Evolutionary conservation across 768 basidiomycete genomes (phyloP), one percentile per base, ranked within the genome.

Genomic region (Sarcodon aspratus): DNA sequence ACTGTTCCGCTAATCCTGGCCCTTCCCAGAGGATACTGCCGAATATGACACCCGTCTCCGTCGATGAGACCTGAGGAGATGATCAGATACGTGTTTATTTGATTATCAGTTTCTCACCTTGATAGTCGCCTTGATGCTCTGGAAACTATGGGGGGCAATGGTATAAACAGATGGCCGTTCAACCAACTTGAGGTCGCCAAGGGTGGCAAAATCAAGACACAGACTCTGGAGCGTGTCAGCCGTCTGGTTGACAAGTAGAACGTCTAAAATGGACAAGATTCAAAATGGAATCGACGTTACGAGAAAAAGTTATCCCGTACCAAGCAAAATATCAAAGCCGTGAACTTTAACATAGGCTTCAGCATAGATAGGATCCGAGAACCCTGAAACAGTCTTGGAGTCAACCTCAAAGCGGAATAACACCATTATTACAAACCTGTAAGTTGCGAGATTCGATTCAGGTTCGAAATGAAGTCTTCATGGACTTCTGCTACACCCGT

Each of bases 281-380:
- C 47, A 36, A 36, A 35, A 44, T 40, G 32, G 27, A 15, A 15
- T 9, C 6, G 44, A 36, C 10, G 33, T 34, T 18, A 27, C 21
- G 9, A n/a, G 44, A 36, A 45, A 27, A 27, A 13, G 4, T 18
- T 21, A 7, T 1, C 15, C 61, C 71, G 21, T 48, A 89, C 89
- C 91, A 3, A 99, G 78, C 37, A 91, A 67, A 59, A 99, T 96
- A 63, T 99, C 95, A 63, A 98, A 98, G 36, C 93, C 92, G 55
- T 97, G 90, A 66, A 98, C 90, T 64, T 93, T 95, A 55, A 98
- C 94, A 59, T 90, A 91, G 2, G 95, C 94, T 63, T 99, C 96
- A 7, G 94, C 94, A 57, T 98, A 98, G 53, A 99, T 91, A 9
- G 95, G 91, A 62, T 98, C 96, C 27, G 94, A 96, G 76, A 98